A percentile compares a stretch with the other conserved stretches of the same genome.
These are phyloP conservation scores for Candida manassasensis DNA, from an alignment of 805 yeast species.

Conservation along the genomic window DNA sequence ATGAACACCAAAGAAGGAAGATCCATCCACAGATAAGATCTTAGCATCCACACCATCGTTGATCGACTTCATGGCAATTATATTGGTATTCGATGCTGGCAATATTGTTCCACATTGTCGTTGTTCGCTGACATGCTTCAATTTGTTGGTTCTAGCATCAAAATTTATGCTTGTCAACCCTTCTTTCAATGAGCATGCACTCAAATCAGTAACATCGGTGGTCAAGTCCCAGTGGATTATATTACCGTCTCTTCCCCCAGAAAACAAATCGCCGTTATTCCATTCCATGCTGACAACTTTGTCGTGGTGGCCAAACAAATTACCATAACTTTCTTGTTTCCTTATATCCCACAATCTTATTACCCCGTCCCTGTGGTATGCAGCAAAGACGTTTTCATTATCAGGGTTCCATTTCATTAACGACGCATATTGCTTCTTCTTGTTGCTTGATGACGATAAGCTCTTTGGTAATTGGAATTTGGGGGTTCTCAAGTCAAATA, in stretches of 20 bases:
- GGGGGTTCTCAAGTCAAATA: slow-evolving; percentile 62
- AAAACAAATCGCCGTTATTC: slow-evolving; percentile 49
- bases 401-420: slow-evolving; percentile 59
- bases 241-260: slow-evolving; percentile 62
- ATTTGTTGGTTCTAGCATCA: slow-evolving; percentile 24
- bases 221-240: slow-evolving; percentile 64
- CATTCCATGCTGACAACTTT: slow-evolving; percentile 55
- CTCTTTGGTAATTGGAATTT: slow-evolving; percentile 30
- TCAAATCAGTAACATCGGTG: slow-evolving; percentile 15
- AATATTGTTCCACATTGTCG: slow-evolving; percentile 59
- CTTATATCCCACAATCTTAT: slow-evolving; percentile 76
- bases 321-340: slow-evolving; percentile 48
- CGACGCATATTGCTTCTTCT: slow-evolving; percentile 29
- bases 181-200: slow-evolving; percentile 41
- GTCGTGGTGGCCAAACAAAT: slow-evolving; percentile 53
- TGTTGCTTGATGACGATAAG: slow-evolving; percentile 7
- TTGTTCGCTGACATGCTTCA: slow-evolving; percentile 30
- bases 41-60: slow-evolving; percentile 27
- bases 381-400: slow-evolving; percentile 58
- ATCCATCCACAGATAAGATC: slow-evolving; percentile 50
- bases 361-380: slow-evolving; percentile 53
- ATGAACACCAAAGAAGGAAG: slow-evolving; percentile 56
- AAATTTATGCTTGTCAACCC: slow-evolving; percentile 41
- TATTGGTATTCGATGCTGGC: slow-evolving; percentile 53
- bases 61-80: slow-evolving; percentile 42